Conservation (phyloP, 2,329 filamentous ascomycete species). For the Curvularia verruculosa region DNA sequence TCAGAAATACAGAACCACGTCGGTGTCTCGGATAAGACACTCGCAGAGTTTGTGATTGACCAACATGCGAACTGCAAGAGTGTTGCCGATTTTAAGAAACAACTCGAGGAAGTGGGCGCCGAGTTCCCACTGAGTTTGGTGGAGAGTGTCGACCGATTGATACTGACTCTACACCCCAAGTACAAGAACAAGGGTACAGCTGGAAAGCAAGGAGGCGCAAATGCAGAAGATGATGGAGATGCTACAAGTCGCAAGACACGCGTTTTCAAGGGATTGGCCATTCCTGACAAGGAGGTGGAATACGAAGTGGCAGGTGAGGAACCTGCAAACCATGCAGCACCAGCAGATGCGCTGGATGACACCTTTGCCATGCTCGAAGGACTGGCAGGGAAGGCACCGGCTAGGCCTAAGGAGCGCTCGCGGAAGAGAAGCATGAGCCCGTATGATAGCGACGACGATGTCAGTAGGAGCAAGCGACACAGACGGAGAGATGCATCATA, state of each 20-base stretch:
- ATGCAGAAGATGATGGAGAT: conserved; percentile 58
- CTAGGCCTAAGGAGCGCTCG: conserved; percentile 54
- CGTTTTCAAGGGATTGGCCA: conserved; percentile 86
- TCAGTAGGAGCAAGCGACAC: conserved; percentile 51
- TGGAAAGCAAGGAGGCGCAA: conserved; percentile 47
- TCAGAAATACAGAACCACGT: conserved; percentile 94
- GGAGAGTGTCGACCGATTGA: conserved; percentile 87
- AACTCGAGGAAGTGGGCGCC: conserved; percentile 76
- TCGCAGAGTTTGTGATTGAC: conserved; percentile 95
- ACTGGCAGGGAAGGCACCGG: conserved; percentile 62
- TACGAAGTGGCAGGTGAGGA: conserved; percentile 59
- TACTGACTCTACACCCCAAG: conserved; percentile 88
- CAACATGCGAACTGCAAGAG: conserved; percentile 78
- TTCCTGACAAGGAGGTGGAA: conserved; percentile 75
- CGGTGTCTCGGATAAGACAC: conserved; percentile 88
- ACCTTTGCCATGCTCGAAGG: conserved; percentile 91
- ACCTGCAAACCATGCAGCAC: conserved; percentile 46
- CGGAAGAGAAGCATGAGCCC: conserved; percentile 68
- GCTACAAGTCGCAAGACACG: conserved; percentile 74
- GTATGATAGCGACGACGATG: conserved; percentile 53
- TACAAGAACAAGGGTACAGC: conserved; percentile 65
- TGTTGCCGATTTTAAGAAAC: conserved; percentile 74
- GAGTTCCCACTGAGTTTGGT: conserved; percentile 86
- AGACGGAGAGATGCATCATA: conserved; percentile 57
- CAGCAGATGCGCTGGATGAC: conserved; percentile 80